These are phyloP conservation scores for Pontederia crassipes DNA, from an alignment of 176 grass and related monocot species.

Conservation along the genomic window DNA sequence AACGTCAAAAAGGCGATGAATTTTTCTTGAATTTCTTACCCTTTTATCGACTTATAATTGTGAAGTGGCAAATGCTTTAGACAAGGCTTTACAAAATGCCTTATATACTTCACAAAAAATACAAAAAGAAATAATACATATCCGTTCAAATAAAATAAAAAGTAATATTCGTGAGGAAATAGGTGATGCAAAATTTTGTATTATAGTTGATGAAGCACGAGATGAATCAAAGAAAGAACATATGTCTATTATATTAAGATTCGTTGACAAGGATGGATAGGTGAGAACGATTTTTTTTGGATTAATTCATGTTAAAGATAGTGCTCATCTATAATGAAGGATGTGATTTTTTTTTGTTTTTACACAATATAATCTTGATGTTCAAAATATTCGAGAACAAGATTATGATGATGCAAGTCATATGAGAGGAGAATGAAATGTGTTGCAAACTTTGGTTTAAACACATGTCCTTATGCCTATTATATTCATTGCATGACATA, in stretches of 20 bases:
- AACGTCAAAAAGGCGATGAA: neutral
- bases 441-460: neutral
- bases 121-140: conserved; percentile 25
- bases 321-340: neutral
- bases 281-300: conserved; percentile 8
- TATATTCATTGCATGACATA: neutral
- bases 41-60: conserved; percentile 17
- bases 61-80: conserved; percentile 6
- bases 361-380: neutral
- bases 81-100: conserved; percentile 12
- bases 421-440: neutral
- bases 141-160: neutral
- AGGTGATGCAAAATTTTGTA: conserved; percentile 1
- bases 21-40: conserved; percentile 21
- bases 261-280: conserved; percentile 4
- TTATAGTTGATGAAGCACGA: conserved; percentile 24
- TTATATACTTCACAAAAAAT: conserved; percentile 16
- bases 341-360: neutral
- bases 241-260: conserved; percentile 15
- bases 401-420: neutral
- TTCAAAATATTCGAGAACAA: neutral
- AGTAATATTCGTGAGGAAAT: conserved; percentile 27
- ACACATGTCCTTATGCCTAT: neutral
- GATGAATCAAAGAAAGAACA: conserved; percentile 21
- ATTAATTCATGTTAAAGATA: conserved; percentile 6